Evolutionary conservation across 495 filamentous ascomycete species (phyloP).

Genomic region (Xylaria grammica): DNA sequence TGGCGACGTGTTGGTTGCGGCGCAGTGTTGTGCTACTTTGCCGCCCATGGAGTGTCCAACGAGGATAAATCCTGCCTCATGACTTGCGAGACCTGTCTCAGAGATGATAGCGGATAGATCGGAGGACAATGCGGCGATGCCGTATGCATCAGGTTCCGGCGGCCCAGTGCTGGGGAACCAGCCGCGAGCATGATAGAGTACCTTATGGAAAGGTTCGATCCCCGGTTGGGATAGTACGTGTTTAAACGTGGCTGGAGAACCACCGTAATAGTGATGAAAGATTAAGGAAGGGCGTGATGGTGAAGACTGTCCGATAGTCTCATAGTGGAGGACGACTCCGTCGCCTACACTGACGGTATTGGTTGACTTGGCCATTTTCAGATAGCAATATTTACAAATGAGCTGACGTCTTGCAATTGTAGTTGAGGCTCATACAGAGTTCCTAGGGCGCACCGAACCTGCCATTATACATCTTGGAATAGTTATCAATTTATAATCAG

Average conservation of each 20-base stretch:
- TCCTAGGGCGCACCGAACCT: neutral
- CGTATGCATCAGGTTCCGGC: constrained; percentile 1
- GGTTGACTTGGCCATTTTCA: neutral
- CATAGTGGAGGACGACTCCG: neutral
- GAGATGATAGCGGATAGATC: constrained; percentile 8
- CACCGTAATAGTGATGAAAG: constrained; percentile 10
- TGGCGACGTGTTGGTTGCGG: neutral
- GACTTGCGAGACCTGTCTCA: neutral
- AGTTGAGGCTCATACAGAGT: neutral
- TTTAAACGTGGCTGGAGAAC: constrained; percentile 2
- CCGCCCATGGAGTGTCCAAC: constrained; percentile 12
- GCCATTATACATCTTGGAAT: neutral
- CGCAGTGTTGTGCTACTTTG: constrained; percentile 14
- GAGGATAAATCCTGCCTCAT: neutral
- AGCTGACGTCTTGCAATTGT: neutral
- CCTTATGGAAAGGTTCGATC: neutral
- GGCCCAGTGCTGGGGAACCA: constrained; percentile 15
- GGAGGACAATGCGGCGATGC: constrained; percentile 6
- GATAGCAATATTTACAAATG: neutral
- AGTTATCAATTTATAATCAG: neutral
- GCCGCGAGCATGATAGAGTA: constrained; percentile 12
- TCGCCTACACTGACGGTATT: neutral
- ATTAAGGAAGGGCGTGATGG: constrained; percentile 6
- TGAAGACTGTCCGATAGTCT: neutral
- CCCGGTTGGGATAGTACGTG: neutral